Base-by-base conservation (phyloP, 768 basidiomycete species). In the Porpolomopsis calyptriformis region DNA sequence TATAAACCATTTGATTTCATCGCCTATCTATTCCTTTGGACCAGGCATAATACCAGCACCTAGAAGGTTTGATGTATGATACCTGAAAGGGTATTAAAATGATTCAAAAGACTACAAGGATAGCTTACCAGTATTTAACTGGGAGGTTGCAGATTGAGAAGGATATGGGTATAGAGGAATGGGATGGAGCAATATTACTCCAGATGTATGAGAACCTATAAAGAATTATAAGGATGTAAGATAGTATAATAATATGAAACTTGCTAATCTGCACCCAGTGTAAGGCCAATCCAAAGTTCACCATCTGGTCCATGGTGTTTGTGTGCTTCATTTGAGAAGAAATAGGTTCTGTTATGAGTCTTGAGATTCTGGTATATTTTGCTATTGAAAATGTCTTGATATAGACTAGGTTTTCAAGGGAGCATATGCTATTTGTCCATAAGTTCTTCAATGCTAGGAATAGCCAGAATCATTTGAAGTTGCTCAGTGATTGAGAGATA, bases 201-300 rank as follows among this genome's bases (percentile, higher is more conserved):
- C 55, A 55, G 0, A 66, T 49, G 39, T 67, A 65, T 0, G 62
- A 66, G 44, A 67, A 64, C 65, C 65, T 66, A 31, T 9, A 47
- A 19, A 47, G 20, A n/a, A 26, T 37, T 8, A 33, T 18, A 31
- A 36, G 16, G 16, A 14, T 5, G 2, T 14, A 23, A 8, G 9
- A 22, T 25, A 24, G 5, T 3, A 3, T 3, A 41, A 41, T 22
- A n/a, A n/a, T n/a, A n/a, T 3, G 4, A 41, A 20, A 23, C 4
- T 14, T 26, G 27, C 40, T 18, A 26, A 23, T 41, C 40, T 22
- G 40, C 40, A 2, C 22, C 40, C 14, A 41, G 22, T 3, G 16
- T 41, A 5, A 41, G 19, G 5, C 40, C 40, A 3, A 41, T 3
- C 23, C 24, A 4, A 6, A 41, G 40, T 24, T 41, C 22, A 3